A percentile compares a stretch with the other conserved stretches of the same genome.
Conservation (phyloP, 768 basidiomycete species). For the Dictyophora rubrovolvata region DNA sequence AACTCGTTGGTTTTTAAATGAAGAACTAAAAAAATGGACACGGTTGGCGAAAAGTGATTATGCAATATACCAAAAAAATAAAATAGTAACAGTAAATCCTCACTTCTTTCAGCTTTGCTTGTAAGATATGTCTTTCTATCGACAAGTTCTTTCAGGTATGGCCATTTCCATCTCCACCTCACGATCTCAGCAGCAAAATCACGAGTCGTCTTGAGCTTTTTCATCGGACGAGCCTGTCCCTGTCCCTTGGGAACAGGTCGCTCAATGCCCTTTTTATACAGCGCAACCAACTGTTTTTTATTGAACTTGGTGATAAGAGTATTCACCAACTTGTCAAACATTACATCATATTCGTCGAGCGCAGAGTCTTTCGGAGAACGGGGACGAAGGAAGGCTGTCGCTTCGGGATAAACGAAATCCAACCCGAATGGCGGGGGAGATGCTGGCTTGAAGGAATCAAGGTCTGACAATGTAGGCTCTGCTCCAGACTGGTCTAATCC, state of each 20-base stretch:
- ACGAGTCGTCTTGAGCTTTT: constrained; percentile 1
- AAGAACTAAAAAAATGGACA: not conserved
- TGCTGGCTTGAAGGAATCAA: constrained; percentile 4
- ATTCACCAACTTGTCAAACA: constrained; percentile 1
- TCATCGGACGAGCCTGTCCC: not conserved
- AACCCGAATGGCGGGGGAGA: not conserved
- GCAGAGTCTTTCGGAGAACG: not conserved
- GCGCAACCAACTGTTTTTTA: not conserved
- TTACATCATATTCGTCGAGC: not conserved
- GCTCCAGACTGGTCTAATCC: not conserved
- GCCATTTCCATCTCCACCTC: constrained; percentile 8
- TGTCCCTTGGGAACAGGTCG: not conserved
- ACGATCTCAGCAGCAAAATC: constrained; percentile 4
- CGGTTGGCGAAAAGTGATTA: not conserved
- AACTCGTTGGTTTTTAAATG: constrained; percentile 4
- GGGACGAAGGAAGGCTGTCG: not conserved
- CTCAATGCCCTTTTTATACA: constrained; percentile 6
- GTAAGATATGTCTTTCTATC: not conserved
- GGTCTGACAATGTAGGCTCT: constrained; percentile 8
- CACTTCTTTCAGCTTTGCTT: constrained; percentile 3
- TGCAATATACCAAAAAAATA: not conserved
- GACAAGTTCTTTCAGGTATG: constrained; percentile 1
- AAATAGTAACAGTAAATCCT: too few relatives aligned
- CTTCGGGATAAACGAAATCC: constrained; percentile 1
- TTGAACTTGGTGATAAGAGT: constrained; percentile 1